Conservation (phyloP, 2,329 filamentous ascomycete genomes). For the Botrytis tulipae region DNA sequence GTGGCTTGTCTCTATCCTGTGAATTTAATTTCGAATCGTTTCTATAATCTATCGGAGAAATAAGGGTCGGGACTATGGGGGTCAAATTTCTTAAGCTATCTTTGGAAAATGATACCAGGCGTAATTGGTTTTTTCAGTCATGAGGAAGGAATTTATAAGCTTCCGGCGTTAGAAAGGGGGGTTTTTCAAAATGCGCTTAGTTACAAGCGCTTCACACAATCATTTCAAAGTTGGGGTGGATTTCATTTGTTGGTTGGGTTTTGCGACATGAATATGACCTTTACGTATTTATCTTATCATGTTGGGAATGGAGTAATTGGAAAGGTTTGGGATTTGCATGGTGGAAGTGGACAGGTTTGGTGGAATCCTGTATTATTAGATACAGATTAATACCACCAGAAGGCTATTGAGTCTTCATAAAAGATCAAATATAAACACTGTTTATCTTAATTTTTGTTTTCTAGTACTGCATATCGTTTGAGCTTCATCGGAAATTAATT, state of each 20-base stretch:
- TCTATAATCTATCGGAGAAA: constrained; percentile 6
- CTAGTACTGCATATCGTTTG: not conserved
- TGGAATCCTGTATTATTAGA: not conserved
- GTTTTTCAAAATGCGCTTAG: not conserved
- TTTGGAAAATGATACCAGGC: constrained; percentile 17
- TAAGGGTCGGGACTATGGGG: not conserved
- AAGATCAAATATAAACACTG: constrained; percentile 6
- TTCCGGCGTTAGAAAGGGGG: constrained; percentile 2
- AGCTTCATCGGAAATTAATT: not conserved
- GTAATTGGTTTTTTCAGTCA: not conserved
- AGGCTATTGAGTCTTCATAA: not conserved
- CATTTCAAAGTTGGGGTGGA: constrained; percentile 6
- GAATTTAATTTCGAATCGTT: not conserved
- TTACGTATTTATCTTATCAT: constrained; percentile 13
- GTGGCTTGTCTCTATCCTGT: not conserved
- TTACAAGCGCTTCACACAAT: constrained; percentile 3
- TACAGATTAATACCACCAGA: constrained; percentile 4
- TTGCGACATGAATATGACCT: constrained; percentile 7
- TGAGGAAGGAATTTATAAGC: not conserved
- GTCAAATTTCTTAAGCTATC: constrained; percentile 2
- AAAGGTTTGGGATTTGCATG: not conserved
- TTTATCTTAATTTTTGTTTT: not conserved
- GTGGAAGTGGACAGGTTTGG: not conserved
- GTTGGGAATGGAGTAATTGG: constrained; percentile 10
- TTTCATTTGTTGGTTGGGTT: constrained; percentile 3